Conservation (phyloP, 75 land plant genomes). For the Sequoiadendron giganteum region DNA sequence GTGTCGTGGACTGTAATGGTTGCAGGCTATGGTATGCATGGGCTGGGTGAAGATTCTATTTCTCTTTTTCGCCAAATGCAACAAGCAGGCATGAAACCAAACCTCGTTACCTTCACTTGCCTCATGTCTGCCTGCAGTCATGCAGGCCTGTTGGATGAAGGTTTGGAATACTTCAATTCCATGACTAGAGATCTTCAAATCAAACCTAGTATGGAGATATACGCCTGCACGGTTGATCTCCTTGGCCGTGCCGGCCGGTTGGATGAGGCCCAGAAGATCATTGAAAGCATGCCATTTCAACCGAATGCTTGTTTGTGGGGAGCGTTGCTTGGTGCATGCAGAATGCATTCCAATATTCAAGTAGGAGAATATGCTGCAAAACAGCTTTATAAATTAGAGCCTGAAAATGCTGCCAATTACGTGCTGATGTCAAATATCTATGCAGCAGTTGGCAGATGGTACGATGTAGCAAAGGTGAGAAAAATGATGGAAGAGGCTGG, state of each 20-base stretch:
- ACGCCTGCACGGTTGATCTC: slow-evolving; percentile 19
- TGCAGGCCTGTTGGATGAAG: slow-evolving; percentile 17
- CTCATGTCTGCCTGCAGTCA: slow-evolving; percentile 20
- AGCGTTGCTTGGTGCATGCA: slow-evolving; percentile 19
- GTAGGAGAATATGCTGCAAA: slow-evolving; percentile 24
- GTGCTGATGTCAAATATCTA: slow-evolving; percentile 21
- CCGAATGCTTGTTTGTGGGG: slow-evolving; percentile 18
- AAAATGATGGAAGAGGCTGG: slow-evolving; percentile 14
- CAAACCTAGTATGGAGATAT: slow-evolving; percentile 13
- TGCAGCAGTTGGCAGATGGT: slow-evolving; percentile 15
- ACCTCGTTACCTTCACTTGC: slow-evolving; percentile 5
- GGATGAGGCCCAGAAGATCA: slow-evolving; percentile 22
- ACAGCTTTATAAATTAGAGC: slow-evolving; percentile 13
- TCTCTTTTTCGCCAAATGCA: slow-evolving; percentile 11
- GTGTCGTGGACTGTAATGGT: slow-evolving; percentile 18
- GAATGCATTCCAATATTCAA: slow-evolving; percentile 12
- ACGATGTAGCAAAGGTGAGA: slow-evolving; percentile 15
- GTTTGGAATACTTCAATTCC: slow-evolving; percentile 9
- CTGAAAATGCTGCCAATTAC: slow-evolving; percentile 15
- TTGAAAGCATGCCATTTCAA: slow-evolving; percentile 26
- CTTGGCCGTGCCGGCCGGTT: slow-evolving; percentile 18
- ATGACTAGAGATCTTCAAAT: slow-evolving; percentile 11
- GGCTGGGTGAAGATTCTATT: slow-evolving; percentile 12
- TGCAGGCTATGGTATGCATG: slow-evolving; percentile 18
- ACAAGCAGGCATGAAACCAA: slow-evolving; percentile 10